A percentile compares a stretch with the other conserved stretches of the same genome.
These are phyloP conservation scores for Backusella westeae DNA, from an alignment of 192 early-diverging fungal genomes.

Conservation along the genomic window DNA sequence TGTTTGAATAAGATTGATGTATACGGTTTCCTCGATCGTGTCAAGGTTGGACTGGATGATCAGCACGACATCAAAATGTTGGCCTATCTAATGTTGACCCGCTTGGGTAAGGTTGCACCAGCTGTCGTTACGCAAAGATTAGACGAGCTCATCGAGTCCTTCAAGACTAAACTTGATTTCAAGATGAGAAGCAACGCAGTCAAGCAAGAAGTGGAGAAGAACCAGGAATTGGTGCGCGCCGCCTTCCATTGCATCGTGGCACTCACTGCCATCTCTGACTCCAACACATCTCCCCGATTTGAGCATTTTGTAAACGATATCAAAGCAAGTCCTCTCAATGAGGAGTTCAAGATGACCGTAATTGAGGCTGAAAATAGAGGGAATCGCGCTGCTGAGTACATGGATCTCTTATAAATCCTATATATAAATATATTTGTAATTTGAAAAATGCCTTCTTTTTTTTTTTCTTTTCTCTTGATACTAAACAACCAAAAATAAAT, in stretches of 20 bases:
- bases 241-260: slow-evolving; percentile 61
- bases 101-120: slow-evolving; percentile 64
- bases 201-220: slow-evolving; percentile 92
- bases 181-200: slow-evolving; percentile 83
- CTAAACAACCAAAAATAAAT: no score
- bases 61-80: slow-evolving; percentile 87
- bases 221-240: slow-evolving; percentile 73
- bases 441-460: background rate
- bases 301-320: slow-evolving; percentile 37
- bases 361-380: slow-evolving; percentile 24
- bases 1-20: slow-evolving; percentile 79
- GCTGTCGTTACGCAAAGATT: slow-evolving; percentile 69
- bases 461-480: background rate
- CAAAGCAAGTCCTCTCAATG: slow-evolving; percentile 25
- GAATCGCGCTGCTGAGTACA: slow-evolving; percentile 26
- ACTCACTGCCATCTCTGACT: slow-evolving; percentile 29
- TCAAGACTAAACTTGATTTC: slow-evolving; percentile 60
- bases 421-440: background rate
- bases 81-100: slow-evolving; percentile 79
- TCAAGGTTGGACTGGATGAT: slow-evolving; percentile 77
- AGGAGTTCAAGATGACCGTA: slow-evolving; percentile 31
- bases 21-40: slow-evolving; percentile 68
- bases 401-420: slow-evolving; percentile 36
- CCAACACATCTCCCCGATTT: slow-evolving; percentile 36
- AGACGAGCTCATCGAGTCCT: slow-evolving; percentile 66